A percentile compares a stretch with the other conserved stretches of the same genome.
Conservation (phyloP, 139 green algal genomes). For the Coelastrella sp. region DNA sequence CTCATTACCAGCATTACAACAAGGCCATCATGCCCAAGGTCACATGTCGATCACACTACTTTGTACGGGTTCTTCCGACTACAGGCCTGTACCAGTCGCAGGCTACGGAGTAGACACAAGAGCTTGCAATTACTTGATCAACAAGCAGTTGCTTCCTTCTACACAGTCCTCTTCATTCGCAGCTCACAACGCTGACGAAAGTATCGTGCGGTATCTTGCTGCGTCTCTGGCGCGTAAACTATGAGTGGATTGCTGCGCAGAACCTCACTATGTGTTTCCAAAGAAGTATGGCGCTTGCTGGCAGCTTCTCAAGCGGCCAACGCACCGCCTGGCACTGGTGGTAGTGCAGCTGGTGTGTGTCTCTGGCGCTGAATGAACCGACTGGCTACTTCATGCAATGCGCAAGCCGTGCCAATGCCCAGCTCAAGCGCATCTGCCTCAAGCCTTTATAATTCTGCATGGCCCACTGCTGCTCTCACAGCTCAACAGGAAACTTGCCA, state of each 20-base stretch:
- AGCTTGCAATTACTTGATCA: no score
- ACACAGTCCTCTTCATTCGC: no score
- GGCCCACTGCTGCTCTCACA: no score
- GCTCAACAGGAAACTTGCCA: no score
- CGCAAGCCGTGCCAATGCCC: background rate
- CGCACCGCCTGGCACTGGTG: background rate
- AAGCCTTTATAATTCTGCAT: no score
- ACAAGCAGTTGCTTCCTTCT: no score
- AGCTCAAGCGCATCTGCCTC: no score
- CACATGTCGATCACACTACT: no score
- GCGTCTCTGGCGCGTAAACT: background rate
- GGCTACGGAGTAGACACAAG: no score
- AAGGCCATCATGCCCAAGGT: no score
- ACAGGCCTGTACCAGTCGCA: no score
- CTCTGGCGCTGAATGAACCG: background rate
- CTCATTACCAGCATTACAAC: background rate
- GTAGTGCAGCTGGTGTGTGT: background rate
- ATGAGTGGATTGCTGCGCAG: background rate
- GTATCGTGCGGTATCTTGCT: background rate
- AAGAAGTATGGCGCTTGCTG: background rate
- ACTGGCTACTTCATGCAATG: background rate
- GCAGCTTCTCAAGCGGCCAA: background rate
- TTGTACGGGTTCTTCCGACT: no score
- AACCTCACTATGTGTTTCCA: background rate
- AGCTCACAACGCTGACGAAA: background rate